Base-by-base conservation (phyloP, 805 yeast species). In the Hanseniaspora meyeri region DNA sequence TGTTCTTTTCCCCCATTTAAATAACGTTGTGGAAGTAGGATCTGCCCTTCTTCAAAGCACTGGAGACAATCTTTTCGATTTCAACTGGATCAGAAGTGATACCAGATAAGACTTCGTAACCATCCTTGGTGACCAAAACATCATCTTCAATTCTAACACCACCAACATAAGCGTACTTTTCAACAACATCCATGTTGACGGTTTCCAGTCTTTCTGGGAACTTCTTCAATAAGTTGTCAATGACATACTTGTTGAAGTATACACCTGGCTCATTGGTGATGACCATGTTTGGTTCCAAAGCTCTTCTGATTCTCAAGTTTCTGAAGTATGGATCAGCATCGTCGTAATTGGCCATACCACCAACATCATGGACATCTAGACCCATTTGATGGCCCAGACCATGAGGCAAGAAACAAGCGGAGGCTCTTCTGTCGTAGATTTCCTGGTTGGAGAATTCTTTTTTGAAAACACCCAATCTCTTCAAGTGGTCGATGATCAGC, bases 71-170 rank as follows among this genome's bases (percentile, higher is more conserved):
- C 61, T 74, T 74, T 43, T 86, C 77, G 55, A 91, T 83, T 68
- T 89, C 95, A 4, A 75, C 77, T 1, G 97, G 89, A 66, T 93
- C 95, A 58, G 85, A 83, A 1, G 97, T 87, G 55, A 91, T 81
- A 31, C 78, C 76, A 1, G 96, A 91, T 55, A 91, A 72, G 63
- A 87, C 85, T 65, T 89, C 95, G 64, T 70, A 80, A 0, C 97
- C 97, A 55, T 71, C 72, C 49, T 75, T 75, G 1, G 95, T 87
- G 34, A 91, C 83, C 47, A 87, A 71, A 43, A 93, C 77, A 65
- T 91, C 97, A 66, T 91, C 98, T 70, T 91, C 98, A 57, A 91
- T 88, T 69, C 98, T 80, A 6, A 91, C 96, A 47, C 98, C 98
- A n/a, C 98, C 98, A 57, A 93, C 80, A 62, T 83, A 79, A 83